A percentile compares a stretch with the other conserved stretches of the same genome.
phyloP scores from a whole-genome alignment of 352 stramenopile genomes.

The Blastocystis sp. region DNA sequence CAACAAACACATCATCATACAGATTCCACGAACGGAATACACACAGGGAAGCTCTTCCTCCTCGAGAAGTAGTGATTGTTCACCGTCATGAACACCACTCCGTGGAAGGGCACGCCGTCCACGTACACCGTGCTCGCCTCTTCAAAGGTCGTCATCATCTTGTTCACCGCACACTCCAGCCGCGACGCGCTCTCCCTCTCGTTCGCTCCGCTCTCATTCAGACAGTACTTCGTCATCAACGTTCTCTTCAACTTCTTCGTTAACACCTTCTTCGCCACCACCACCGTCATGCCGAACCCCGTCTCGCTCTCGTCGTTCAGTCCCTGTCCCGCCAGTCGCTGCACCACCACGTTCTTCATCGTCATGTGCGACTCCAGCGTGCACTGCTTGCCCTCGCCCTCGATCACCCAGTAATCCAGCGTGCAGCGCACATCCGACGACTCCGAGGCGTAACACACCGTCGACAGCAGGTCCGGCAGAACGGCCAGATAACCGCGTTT shows the following conservation, averaged over 20 bases:
- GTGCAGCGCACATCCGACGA: not conserved
- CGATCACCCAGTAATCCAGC: slow-evolving; percentile 62
- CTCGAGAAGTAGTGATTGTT: slow-evolving; percentile 37
- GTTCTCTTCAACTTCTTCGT: slow-evolving; percentile 43
- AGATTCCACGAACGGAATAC: slow-evolving; percentile 27
- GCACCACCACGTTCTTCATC: not conserved
- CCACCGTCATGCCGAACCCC: slow-evolving; percentile 1
- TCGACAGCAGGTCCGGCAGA: not conserved
- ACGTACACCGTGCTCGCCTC: not conserved
- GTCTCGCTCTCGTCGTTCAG: not conserved
- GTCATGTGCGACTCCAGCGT: slow-evolving; percentile 2
- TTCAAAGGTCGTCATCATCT: slow-evolving; percentile 33
- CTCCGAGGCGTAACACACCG: not conserved
- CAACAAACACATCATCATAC: not conserved
- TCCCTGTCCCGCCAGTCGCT: not conserved
- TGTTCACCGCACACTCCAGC: slow-evolving; percentile 24
- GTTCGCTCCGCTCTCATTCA: slow-evolving; percentile 1
- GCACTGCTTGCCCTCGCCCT: slow-evolving; percentile 39
- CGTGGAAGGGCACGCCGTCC: slow-evolving; percentile 20
- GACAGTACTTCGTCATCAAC: slow-evolving; percentile 25
- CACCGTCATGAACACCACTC: slow-evolving; percentile 53
- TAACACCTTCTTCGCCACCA: not conserved
- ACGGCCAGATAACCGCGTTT: not conserved
- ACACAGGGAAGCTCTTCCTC: slow-evolving; percentile 23
- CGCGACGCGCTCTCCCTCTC: not conserved